Evolutionary conservation across 768 basidiomycete species (phyloP).

Genomic region (Boletus reticuloceps): DNA sequence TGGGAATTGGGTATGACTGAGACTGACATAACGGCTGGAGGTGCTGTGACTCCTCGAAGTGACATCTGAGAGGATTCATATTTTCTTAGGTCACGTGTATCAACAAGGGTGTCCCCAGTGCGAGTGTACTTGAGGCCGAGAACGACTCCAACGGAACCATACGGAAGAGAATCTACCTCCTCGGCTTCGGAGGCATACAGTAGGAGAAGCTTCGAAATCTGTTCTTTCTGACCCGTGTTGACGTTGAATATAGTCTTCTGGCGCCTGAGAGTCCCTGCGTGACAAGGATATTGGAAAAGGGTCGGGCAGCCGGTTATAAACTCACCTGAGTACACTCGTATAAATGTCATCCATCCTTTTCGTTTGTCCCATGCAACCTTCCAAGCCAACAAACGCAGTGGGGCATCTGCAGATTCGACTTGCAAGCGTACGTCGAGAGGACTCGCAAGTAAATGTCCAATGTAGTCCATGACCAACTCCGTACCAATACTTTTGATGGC

Average conservation of each 20-base stretch:
- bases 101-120: constrained; percentile 82
- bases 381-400: constrained; percentile 74
- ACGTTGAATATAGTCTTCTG: constrained; percentile 63
- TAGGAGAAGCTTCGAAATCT: constrained; percentile 69
- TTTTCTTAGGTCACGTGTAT: constrained; percentile 39
- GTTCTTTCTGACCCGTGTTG: constrained; percentile 68
- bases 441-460: constrained; percentile 75
- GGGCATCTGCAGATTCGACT: constrained; percentile 42
- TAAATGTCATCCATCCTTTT: constrained; percentile 91
- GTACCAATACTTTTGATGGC: constrained; percentile 82
- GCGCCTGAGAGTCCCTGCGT: constrained; percentile 58
- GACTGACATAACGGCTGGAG: constrained; percentile 82
- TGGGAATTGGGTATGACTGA: constrained; percentile 80
- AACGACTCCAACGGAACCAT: constrained; percentile 82
- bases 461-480: constrained; percentile 76
- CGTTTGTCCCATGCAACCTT: constrained; percentile 84
- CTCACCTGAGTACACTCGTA: constrained; percentile 83
- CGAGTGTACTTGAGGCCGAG: constrained; percentile 81
- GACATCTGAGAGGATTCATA: constrained; percentile 35
- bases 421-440: constrained; percentile 64
- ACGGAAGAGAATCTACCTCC: constrained; percentile 78
- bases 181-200: constrained; percentile 74
- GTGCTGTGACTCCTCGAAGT: constrained; percentile 66
- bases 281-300: constrained; percentile 2
- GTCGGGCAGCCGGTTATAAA: not conserved